A percentile compares a stretch with the other conserved stretches of the same genome.
Conservation (phyloP, 2,329 filamentous ascomycete genomes). For the Sphaerulina musiva region DNA sequence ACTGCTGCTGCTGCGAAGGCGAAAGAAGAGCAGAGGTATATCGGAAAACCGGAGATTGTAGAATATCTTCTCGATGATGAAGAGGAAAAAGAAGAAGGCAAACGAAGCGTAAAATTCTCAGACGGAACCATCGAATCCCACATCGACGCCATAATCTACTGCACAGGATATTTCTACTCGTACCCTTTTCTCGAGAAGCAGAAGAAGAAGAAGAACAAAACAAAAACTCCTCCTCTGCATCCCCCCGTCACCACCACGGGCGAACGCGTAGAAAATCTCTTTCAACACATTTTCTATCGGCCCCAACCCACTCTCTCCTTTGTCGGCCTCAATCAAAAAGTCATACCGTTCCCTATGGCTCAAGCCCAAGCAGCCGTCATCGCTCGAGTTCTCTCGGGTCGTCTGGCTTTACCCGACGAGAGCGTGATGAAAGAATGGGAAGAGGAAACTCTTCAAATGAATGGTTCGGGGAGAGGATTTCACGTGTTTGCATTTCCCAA, state of each 20-base stretch:
- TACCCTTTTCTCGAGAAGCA: conserved; percentile 59
- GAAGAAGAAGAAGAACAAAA: too few species aligned
- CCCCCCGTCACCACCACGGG: conserved; percentile 62
- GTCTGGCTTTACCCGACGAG: conserved; percentile 56
- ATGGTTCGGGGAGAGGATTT: conserved; percentile 46
- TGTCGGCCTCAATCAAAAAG: conserved; percentile 65
- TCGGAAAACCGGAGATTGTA: conserved; percentile 49
- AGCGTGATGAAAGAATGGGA: conserved; percentile 67
- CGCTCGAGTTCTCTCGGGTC: conserved; percentile 68
- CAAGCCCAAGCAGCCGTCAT: conserved; percentile 75
- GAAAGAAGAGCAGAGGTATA: conserved; percentile 39
- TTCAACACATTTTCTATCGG: conserved; percentile 72
- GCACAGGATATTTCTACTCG: conserved; percentile 82
- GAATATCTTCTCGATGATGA: conserved; percentile 43
- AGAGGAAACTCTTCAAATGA: conserved; percentile 29
- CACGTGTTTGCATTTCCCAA: conserved; percentile 53
- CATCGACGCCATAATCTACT: conserved; percentile 75
- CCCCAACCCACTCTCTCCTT: conserved; percentile 73
- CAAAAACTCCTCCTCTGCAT: conserved; percentile 28
- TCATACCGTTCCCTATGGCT: conserved; percentile 79
- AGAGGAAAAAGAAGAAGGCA: too few species aligned
- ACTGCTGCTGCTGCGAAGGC: too few species aligned
- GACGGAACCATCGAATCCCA: conserved; percentile 59
- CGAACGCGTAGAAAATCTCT: conserved; percentile 62
- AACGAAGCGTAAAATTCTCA: conserved; percentile 57